Conservation (phyloP, 768 basidiomycete species). For the Kwoniella dendrophila region DNA sequence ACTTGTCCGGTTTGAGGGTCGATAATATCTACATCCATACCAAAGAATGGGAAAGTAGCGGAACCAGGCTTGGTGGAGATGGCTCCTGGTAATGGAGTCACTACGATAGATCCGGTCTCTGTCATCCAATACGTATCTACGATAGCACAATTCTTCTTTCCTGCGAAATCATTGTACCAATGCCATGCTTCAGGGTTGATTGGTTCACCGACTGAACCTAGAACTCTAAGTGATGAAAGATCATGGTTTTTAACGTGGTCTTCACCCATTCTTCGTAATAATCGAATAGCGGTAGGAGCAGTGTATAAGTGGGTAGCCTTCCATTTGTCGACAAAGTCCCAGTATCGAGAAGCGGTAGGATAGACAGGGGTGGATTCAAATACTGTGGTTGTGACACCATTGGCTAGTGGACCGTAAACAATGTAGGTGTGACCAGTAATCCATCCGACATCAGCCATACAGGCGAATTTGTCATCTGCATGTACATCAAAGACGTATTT, state of each 20-base stretch:
- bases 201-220: slow-evolving; percentile 94
- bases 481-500: slow-evolving; percentile 99
- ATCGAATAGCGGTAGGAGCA: slow-evolving; percentile 67
- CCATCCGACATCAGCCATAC: slow-evolving; percentile 99
- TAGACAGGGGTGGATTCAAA: slow-evolving; percentile 98
- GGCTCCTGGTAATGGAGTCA: slow-evolving; percentile 91
- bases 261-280: slow-evolving; percentile 80
- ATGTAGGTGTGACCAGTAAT: slow-evolving; percentile 98
- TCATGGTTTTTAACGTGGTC: slow-evolving; percentile 83
- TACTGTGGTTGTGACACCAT: slow-evolving; percentile 62
- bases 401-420: slow-evolving; percentile 81
- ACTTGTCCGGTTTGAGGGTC: slow-evolving; percentile 75
- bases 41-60: slow-evolving; percentile 97
- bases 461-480: slow-evolving; percentile 91
- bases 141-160: slow-evolving; percentile 81
- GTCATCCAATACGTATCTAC: slow-evolving; percentile 92
- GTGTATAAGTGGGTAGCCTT: slow-evolving; percentile 93
- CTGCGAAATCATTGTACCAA: slow-evolving; percentile 97
- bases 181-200: slow-evolving; percentile 99
- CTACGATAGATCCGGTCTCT: slow-evolving; percentile 92
- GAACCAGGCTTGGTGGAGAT: slow-evolving; percentile 94
- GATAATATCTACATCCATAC: slow-evolving; percentile 83
- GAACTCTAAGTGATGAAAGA: slow-evolving; percentile 75
- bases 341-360: slow-evolving; percentile 93
- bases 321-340: slow-evolving; percentile 91